A percentile compares a stretch with the other conserved stretches of the same genome.
These are phyloP conservation scores for Theobroma cacao DNA, from an alignment of 345 rosid species.

Conservation along the genomic window DNA sequence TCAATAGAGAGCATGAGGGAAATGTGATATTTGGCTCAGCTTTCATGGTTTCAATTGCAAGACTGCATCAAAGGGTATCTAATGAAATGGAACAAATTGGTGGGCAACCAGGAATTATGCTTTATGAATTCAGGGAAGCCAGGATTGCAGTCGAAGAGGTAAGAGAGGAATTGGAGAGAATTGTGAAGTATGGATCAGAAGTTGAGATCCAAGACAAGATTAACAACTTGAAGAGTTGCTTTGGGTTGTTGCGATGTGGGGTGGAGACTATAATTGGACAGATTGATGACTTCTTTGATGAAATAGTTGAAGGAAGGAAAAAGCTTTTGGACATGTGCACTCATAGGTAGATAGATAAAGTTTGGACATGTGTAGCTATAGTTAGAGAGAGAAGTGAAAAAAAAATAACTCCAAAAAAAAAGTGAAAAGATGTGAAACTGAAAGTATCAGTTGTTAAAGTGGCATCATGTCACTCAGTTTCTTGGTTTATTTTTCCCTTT, in stretches of 20 bases:
- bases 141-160: conserved; percentile 63
- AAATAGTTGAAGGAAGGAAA: conserved; percentile 84
- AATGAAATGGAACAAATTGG: conserved; percentile 46
- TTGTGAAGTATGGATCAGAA: conserved; percentile 30
- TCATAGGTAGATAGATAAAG: conserved; percentile 43
- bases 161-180: conserved; percentile 50
- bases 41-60: conserved; percentile 48
- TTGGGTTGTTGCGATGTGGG: conserved; percentile 65
- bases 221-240: conserved; percentile 50
- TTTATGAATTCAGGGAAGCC: conserved; percentile 58
- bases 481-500: not conserved
- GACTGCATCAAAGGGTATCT: conserved; percentile 61
- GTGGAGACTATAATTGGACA: conserved; percentile 62
- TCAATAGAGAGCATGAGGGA: conserved; percentile 21
- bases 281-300: conserved; percentile 90
- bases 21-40: conserved; percentile 39
- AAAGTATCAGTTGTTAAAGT: conserved; percentile 13
- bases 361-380: conserved; percentile 27
- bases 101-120: conserved; percentile 42
- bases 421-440: conserved; percentile 9
- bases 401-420: not conserved
- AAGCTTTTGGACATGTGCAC: conserved; percentile 76
- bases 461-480: not conserved
- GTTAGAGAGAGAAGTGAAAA: conserved; percentile 8
- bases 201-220: conserved; percentile 48